Conservation (phyloP, 768 basidiomycete species). For the Ephemerocybe angulata region DNA sequence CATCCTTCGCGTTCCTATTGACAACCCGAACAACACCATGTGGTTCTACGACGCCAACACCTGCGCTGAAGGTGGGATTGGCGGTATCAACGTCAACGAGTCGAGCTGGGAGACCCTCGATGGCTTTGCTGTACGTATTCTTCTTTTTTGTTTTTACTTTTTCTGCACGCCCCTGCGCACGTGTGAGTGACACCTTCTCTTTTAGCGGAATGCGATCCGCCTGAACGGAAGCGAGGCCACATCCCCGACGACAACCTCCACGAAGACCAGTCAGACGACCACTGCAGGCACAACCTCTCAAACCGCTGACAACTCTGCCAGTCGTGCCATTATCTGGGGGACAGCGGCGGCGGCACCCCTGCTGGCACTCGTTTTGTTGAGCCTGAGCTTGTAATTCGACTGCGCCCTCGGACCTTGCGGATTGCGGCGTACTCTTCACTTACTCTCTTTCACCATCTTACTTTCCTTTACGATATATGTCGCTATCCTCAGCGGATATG, state of each 20-base stretch:
- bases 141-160: constrained; percentile 1
- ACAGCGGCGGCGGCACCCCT: too few relatives aligned
- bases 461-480: neutral
- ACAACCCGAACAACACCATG: constrained; percentile 41
- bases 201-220: constrained; percentile 54
- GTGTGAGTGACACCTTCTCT: neutral
- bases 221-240: constrained; percentile 44
- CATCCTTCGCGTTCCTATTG: constrained; percentile 41
- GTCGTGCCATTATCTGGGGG: too few relatives aligned
- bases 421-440: neutral
- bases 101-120: constrained; percentile 39
- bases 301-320: too few relatives aligned
- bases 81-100: constrained; percentile 54
- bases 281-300: neutral
- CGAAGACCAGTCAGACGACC: constrained; percentile 9
- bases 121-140: constrained; percentile 42
- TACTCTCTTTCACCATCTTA: neutral
- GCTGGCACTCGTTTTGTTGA: too few relatives aligned
- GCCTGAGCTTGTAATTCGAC: neutral
- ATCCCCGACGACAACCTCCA: constrained; percentile 5
- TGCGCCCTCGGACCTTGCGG: neutral
- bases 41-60: constrained; percentile 61
- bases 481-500: neutral
- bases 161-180: neutral
- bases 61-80: constrained; percentile 57